Evolutionary conservation across 106 monocot species (phyloP), one percentile per base, ranked within the genome.

Genomic region (Chionographis japonica): DNA sequence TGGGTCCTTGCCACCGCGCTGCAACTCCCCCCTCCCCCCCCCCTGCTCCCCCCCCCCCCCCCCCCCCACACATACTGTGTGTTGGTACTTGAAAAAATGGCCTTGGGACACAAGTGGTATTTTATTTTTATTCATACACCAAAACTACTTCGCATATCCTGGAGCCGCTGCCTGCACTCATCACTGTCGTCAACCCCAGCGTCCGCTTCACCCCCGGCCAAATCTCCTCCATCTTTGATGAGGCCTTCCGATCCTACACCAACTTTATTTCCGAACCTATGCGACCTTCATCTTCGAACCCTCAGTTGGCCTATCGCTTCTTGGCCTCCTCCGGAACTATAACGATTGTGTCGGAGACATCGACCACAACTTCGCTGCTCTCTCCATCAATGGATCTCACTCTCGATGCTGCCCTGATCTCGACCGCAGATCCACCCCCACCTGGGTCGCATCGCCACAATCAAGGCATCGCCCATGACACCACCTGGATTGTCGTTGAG

Each of bases 241-340:
- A 68, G 68, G 56, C 73, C 18, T 68, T 79, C 56, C 61, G 67
- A 27, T 73, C 79, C 60, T 79, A 73, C 73, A 60, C 73, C 27
- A 1, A 27, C 27, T 27, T 27, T 1, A 27, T 27, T 1, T 27
- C 27, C 27, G 27, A 27, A 27, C 27, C 27, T 27, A 27, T 1
- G 27, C 27, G 14, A 67, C 72, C 35, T 72, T 67, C 72, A 41
- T 73, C 58, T 15, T 18, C 2, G 71, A 13, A 13, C 68, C 54
- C 14, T 10, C 60, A 3, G 5, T 37, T 42, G 73, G 60, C 68
- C 72, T 66, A 49, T 52, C 79, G 57, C 62, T 73, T 17, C 63
- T 59, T 56, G 79, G 73, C 62, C 73, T 79, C 41, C 41, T 62
- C 56, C 79, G 67, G 41, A 68, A 68, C 56, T 79, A 79, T 68